Percentiles rank a stretch among this genome's conserved stretches.
phyloP scores from a whole-genome alignment of 306 rosid species.

The Quercus robur region DNA sequence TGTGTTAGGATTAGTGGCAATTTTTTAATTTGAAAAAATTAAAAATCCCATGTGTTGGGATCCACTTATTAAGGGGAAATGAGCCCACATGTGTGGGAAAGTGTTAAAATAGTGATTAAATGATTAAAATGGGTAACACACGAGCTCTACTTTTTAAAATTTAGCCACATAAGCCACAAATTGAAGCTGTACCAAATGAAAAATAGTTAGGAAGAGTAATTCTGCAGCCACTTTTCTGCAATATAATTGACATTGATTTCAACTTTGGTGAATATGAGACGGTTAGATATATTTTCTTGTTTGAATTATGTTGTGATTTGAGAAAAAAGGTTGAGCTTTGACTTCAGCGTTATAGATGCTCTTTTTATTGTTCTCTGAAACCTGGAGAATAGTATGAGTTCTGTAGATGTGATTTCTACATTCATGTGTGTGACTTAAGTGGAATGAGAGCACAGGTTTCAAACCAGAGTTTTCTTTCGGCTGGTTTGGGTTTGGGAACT shows the following conservation, averaged over 20 bases:
- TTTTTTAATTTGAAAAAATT: no score
- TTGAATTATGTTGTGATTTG: background rate
- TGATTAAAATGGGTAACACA: no score
- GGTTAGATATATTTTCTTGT: background rate
- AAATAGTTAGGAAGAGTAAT: background rate
- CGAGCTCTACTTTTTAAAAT: background rate
- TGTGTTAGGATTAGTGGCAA: no score
- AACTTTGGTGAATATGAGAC: background rate
- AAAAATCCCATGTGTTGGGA: no score
- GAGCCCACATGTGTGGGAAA: no score
- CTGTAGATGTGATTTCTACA: background rate
- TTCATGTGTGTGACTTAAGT: background rate
- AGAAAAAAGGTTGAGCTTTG: background rate
- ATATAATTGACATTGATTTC: background rate
- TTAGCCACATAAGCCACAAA: no score
- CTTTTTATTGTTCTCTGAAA: background rate
- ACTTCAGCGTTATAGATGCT: background rate
- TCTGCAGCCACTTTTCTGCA: background rate
- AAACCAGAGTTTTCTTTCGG: background rate
- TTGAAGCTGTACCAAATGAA: no score
- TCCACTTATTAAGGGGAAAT: no score
- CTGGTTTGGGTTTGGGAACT: background rate
- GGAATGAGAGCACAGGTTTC: background rate
- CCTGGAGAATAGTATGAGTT: background rate
- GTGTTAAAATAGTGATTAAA: no score